phyloP scores from a whole-genome alignment of 805 yeast genomes.

The Cyberlindnera mycetangii region DNA sequence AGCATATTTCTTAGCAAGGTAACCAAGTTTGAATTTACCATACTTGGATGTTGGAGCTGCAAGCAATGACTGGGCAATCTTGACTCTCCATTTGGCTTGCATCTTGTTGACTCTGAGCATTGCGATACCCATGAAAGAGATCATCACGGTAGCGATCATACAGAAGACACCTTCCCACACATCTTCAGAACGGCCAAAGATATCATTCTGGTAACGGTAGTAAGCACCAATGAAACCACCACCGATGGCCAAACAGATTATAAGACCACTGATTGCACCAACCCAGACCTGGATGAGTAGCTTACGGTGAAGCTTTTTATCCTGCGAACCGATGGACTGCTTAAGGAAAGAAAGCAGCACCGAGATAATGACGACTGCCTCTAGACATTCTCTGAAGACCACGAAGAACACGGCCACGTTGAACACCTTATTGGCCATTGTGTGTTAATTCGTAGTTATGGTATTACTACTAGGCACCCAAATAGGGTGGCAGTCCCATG shows the following conservation, averaged over 20 bases:
- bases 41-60: slow-evolving; percentile 48
- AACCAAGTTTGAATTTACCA: slow-evolving; percentile 53
- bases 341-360: slow-evolving; percentile 88
- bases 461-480: not conserved
- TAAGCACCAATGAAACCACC: slow-evolving; percentile 94
- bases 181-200: slow-evolving; percentile 87
- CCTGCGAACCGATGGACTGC: slow-evolving; percentile 69
- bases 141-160: slow-evolving; percentile 84
- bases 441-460: not conserved
- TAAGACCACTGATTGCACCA: slow-evolving; percentile 72
- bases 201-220: slow-evolving; percentile 74
- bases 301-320: slow-evolving; percentile 52
- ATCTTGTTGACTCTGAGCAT: slow-evolving; percentile 94
- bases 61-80: slow-evolving; percentile 81
- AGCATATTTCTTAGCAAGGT: slow-evolving; percentile 68
- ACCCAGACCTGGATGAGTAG: slow-evolving; percentile 82
- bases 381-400: slow-evolving; percentile 90
- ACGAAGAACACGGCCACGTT: slow-evolving; percentile 70
- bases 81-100: slow-evolving; percentile 96
- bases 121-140: slow-evolving; percentile 92
- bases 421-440: slow-evolving; percentile 21
- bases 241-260: slow-evolving; percentile 81
- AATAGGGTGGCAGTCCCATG: too few relatives aligned
- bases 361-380: slow-evolving; percentile 88
- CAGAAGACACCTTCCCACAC: slow-evolving; percentile 97